Conservation (phyloP, 805 yeast genomes). For the Ogataea trehalophila region DNA sequence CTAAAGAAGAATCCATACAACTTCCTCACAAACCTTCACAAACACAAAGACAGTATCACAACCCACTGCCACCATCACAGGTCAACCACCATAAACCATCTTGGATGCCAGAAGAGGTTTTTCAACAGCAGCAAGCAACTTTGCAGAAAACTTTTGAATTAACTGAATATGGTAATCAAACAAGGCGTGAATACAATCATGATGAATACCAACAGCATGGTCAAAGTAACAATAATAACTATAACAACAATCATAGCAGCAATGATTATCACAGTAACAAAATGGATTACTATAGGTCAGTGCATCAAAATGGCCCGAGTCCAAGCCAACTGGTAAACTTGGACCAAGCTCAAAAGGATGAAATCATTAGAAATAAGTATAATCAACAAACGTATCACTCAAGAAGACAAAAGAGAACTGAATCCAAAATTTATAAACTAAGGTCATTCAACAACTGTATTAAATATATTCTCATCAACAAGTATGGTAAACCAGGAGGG, state of each 20-base stretch:
- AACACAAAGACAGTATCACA: neutral
- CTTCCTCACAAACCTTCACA: neutral
- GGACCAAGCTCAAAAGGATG: constrained; percentile 42
- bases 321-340: constrained; percentile 28
- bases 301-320: constrained; percentile 4
- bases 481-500: constrained; percentile 50
- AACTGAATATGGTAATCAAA: neutral
- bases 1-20: neutral
- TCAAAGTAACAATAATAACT: neutral
- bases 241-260: neutral
- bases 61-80: neutral
- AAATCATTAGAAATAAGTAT: constrained; percentile 76
- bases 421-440: constrained; percentile 80
- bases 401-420: constrained; percentile 54
- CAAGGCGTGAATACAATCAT: neutral
- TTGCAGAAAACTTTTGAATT: constrained; percentile 5
- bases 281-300: neutral
- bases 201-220: neutral
- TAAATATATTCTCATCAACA: constrained; percentile 78
- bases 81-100: constrained; percentile 22
- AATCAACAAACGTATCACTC: constrained; percentile 76
- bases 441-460: constrained; percentile 89
- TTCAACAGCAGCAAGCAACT: constrained; percentile 18
- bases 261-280: neutral
- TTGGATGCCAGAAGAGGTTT: constrained; percentile 32